Conservation (phyloP, 495 filamentous ascomycete genomes). For the Penicillium salamii region DNA sequence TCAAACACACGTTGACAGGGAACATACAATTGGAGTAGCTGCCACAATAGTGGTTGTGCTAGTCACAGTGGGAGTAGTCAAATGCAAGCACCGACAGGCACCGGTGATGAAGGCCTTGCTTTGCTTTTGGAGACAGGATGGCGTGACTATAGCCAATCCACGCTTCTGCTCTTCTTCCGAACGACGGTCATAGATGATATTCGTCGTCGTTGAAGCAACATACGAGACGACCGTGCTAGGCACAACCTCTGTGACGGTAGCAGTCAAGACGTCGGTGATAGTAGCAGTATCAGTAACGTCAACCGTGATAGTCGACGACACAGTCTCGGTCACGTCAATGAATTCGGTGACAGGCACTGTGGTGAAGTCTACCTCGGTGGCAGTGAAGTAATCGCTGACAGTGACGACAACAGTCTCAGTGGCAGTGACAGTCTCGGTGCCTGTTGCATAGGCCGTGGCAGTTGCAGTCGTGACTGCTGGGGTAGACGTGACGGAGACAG, state of each 20-base stretch:
- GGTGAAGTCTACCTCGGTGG: not conserved
- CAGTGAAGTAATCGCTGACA: not conserved
- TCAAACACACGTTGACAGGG: not conserved
- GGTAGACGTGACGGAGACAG: not conserved
- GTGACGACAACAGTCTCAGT: not conserved
- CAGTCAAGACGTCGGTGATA: not conserved
- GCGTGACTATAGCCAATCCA: not conserved
- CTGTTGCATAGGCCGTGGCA: not conserved
- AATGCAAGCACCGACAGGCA: not conserved
- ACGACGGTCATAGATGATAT: not conserved
- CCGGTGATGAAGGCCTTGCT: not conserved
- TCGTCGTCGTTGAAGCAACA: not conserved
- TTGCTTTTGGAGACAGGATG: not conserved
- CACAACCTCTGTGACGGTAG: not conserved
- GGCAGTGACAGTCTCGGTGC: not conserved
- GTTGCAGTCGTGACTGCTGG: not conserved
- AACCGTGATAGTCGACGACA: not conserved
- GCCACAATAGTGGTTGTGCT: not conserved
- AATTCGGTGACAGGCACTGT: not conserved
- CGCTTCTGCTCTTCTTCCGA: not conserved
- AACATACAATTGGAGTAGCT: not conserved
- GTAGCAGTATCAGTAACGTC: slow-evolving; percentile 1
- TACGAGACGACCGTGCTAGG: not conserved
- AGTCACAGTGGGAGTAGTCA: not conserved
- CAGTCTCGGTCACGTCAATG: not conserved